These are phyloP conservation scores for Lichtheimia corymbifera DNA, from an alignment of 371 early-diverging fungal genomes.

Conservation along the genomic window DNA sequence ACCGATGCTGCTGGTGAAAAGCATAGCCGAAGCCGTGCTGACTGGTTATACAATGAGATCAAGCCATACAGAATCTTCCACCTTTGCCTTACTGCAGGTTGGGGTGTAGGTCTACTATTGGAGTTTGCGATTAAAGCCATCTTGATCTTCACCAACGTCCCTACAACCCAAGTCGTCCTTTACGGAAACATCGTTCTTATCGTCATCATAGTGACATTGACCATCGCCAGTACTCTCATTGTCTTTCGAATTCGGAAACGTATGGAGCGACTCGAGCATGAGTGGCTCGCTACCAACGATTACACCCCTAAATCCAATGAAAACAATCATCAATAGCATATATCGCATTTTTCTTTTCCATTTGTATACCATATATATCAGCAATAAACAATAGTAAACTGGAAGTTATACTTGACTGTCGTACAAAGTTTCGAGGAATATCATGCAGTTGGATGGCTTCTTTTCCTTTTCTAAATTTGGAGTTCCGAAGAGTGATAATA, in stretches of 20 bases:
- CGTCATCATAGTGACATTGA: background rate
- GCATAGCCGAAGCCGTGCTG: slow-evolving; percentile 16
- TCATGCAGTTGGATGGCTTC: too few relatives aligned
- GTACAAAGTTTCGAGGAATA: too few relatives aligned
- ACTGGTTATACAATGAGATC: slow-evolving; percentile 29
- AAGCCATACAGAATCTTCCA: slow-evolving; percentile 8
- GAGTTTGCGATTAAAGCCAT: slow-evolving; percentile 1
- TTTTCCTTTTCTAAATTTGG: too few relatives aligned
- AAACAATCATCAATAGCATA: too few relatives aligned
- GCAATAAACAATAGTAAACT: too few relatives aligned
- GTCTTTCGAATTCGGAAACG: background rate
- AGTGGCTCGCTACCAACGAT: background rate
- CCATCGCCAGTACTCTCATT: background rate
- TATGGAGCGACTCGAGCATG: background rate
- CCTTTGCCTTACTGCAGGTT: background rate
- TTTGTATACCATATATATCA: too few relatives aligned
- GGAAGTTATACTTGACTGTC: too few relatives aligned
- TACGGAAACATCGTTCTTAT: slow-evolving; percentile 7
- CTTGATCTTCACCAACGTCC: background rate
- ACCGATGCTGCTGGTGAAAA: slow-evolving; percentile 20
- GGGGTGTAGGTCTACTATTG: background rate
- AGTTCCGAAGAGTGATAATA: too few relatives aligned
- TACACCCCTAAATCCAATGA: background rate
- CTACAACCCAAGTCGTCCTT: background rate
- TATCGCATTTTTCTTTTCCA: too few relatives aligned